Conservation (phyloP, 352 stramenopile genomes). For the Aphanomyces invadans region DNA sequence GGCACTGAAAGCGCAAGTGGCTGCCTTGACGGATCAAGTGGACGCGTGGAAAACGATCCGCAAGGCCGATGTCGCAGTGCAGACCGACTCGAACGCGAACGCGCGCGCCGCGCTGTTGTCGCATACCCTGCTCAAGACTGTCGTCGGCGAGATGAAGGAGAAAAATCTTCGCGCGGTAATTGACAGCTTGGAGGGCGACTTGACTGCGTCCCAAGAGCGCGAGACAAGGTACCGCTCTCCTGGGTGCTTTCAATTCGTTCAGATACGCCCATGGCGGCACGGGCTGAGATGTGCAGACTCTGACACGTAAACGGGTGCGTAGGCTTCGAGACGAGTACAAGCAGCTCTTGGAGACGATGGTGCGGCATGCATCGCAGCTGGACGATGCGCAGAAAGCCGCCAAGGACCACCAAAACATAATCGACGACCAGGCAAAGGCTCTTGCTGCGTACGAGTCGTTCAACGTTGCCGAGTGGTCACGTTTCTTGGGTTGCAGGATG, state of each 20-base stretch:
- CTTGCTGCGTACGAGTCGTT: background rate
- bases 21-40: background rate
- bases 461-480: background rate
- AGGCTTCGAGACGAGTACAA: constrained; percentile 5
- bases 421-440: background rate
- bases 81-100: background rate
- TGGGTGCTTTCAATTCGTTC: no score
- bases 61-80: background rate
- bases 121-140: background rate
- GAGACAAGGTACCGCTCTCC: background rate
- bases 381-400: background rate
- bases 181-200: constrained; percentile 3
- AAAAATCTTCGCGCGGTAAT: constrained; percentile 10
- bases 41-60: background rate
- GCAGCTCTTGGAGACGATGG: background rate
- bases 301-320: background rate
- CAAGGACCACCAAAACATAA: background rate
- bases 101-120: background rate
- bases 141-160: constrained; percentile 7
- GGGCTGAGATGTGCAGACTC: no score
- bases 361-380: background rate
- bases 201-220: background rate
- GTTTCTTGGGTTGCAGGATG: background rate
- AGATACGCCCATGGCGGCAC: no score
- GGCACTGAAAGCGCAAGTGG: background rate